Conservation (phyloP, 371 early-diverging fungal species). For the Lichtheimia corymbifera region DNA sequence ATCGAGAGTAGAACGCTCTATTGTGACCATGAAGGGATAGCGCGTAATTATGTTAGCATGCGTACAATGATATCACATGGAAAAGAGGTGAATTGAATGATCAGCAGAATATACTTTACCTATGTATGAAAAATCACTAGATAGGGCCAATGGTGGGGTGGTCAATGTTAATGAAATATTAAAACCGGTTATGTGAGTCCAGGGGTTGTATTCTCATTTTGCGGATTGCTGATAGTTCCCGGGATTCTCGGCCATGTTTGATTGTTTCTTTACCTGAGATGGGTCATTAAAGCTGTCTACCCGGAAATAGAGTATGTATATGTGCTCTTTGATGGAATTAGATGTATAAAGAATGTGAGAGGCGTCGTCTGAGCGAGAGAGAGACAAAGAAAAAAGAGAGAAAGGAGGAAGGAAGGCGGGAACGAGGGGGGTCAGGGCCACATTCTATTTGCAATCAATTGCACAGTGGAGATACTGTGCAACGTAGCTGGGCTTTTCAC, state of each 20-base stretch:
- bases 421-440: not conserved
- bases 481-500: not conserved
- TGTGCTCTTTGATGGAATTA: not conserved
- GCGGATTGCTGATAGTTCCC: not conserved
- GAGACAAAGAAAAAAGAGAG: constrained; percentile 4
- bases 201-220: no score
- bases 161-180: not conserved
- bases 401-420: constrained; percentile 4
- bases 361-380: not conserved
- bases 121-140: constrained; percentile 47
- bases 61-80: not conserved
- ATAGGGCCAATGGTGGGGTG: constrained; percentile 2
- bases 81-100: not conserved
- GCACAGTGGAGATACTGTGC: not conserved
- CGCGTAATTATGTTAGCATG: not conserved
- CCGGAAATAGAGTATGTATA: not conserved
- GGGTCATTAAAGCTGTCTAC: constrained; percentile 26
- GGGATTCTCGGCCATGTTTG: not conserved
- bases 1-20: constrained; percentile 37
- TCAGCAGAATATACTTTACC: constrained; percentile 18
- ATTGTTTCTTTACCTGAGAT: constrained; percentile 32
- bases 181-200: not conserved
- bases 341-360: not conserved
- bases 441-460: not conserved
- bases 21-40: not conserved